Evolutionary conservation across 2,329 filamentous ascomycete species (phyloP), one percentile per base, ranked within the genome.

Genomic region (Penicillium sp.): DNA sequence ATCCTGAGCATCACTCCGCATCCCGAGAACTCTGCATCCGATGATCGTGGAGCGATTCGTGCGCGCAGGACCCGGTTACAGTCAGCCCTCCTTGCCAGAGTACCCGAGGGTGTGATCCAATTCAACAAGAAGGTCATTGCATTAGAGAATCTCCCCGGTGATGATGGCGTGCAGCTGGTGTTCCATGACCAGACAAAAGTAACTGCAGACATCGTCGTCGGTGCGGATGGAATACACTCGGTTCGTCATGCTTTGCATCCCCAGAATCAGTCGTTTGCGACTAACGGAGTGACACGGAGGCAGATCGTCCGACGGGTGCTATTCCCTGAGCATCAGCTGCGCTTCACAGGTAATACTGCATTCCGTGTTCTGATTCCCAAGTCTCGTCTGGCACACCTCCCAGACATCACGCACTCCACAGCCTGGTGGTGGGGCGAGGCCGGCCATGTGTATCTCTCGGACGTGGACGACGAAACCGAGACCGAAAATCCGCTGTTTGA

Each of bases 161-260:
- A 41, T 10, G 56, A 53, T 0, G 72, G 69, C 3, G 57, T 75
- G 1, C 47, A 58, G 3, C 56, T 78, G 7, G 32, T 41, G 0
- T 79, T 80, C 41, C 62, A 69, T 9, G 74, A 79, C 46, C 67
- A 68, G 1, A 66, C 65, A 2, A 54, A 64, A 9, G 39, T 39
- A 2, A 45, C 41, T 11, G 67, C 67, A 2, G 74, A 76, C 45
- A 53, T 78, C 0, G 63, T 78, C 1, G 65, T 79, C 2, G 76
- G 74, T 0, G 75, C 72, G 4, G 73, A 79, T 50, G 73, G 76
- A 2, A 77, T 77, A 36, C 68, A 73, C 41, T 76, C 73, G 4
- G 69, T 74, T 48, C 23, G 59, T 43, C 16, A 23, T 20, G 2
- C n/a, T 25, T 29, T 14, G 9, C 13, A 14, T 11, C 4, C 19